Base-by-base conservation (phyloP, 495 filamentous ascomycete genomes). In the Lophiostoma macrostomum region DNA sequence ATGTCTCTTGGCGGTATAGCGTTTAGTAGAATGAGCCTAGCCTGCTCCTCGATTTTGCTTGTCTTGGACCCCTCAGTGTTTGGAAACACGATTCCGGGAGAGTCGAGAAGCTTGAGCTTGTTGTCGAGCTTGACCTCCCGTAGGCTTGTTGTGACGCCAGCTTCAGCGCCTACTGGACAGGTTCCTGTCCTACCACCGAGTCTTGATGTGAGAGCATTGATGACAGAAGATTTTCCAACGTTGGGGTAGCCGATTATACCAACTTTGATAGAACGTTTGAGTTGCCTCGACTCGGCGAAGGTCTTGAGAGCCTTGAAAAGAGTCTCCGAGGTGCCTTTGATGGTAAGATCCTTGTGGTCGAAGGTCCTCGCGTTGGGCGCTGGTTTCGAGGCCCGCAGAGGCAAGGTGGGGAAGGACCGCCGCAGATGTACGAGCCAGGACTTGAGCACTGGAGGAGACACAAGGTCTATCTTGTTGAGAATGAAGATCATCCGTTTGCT, bases 241-340 rank as follows among this genome's bases (percentile, higher is more conserved):
- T 97, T 97, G 53, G 91, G 91, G 72, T 96, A 96, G 34, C 91
- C 91, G 64, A 97, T 91, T 38, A 97, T 85, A 58, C 91, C 91
- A 48, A 97, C 91, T 36, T 85, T 88, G 65, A 93, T 83, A 44
- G 91, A 83, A 38, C 91, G 85, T 75, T 94, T 94, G 57, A 96
- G 74, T 60, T 90, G 82, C 70, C 85, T 86, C 51, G 79, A 76
- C 52, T 86, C 80, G n/a, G 91, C 88, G 67, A 87, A 96, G 23
- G 86, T 81, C 74, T 97, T 97, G 38, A 97, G 81, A 1, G 91
- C 85, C 44, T 83, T 87, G 76, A 97, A 85, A n/a, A 97, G 81
- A 0, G 87, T 84, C 29, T 85, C 80, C 4, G 90, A 89, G 13
- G 91, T 96, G 61, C 80, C 88, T 69, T 90, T 87, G 32, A 91